These are phyloP conservation scores for Neolentinus lepideus DNA, from an alignment of 1,284 basidiomycete species.

Conservation along the genomic window DNA sequence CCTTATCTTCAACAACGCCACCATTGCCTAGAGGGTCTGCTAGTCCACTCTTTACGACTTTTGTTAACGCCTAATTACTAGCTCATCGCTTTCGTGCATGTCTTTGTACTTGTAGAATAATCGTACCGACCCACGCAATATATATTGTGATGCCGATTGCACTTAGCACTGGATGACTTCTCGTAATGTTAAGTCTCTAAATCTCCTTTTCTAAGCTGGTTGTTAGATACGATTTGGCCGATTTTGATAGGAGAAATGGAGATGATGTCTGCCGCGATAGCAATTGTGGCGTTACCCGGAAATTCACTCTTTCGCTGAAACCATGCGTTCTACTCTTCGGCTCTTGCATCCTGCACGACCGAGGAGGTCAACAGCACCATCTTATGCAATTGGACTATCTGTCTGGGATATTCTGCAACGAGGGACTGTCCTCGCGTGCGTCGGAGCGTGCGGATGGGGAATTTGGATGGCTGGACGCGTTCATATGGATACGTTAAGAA, in stretches of 20 bases:
- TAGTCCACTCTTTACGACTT: neutral
- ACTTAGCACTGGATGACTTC: no score
- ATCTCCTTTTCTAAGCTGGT: no score
- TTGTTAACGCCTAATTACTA: neutral
- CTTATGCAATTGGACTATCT: neutral
- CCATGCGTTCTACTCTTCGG: neutral
- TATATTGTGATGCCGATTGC: neutral
- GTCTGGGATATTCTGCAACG: neutral
- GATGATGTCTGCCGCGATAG: neutral
- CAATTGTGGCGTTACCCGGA: neutral
- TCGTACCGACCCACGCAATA: neutral
- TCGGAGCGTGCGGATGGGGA: neutral
- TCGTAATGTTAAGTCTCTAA: no score
- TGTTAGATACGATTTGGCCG: no score
- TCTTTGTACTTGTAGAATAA: neutral
- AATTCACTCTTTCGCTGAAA: neutral
- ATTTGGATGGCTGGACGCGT: neutral
- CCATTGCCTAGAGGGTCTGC: conserved; percentile 4
- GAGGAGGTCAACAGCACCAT: neutral
- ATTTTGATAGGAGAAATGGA: no score
- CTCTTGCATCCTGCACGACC: neutral
- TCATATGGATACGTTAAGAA: neutral
- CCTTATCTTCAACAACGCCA: conserved; percentile 56
- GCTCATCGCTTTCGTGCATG: neutral
- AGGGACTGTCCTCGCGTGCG: neutral